A percentile compares a stretch with the other conserved stretches of the same genome.
These are phyloP conservation scores for Aspergillus conjunctus DNA, from an alignment of 495 filamentous ascomycete species.

Conservation along the genomic window DNA sequence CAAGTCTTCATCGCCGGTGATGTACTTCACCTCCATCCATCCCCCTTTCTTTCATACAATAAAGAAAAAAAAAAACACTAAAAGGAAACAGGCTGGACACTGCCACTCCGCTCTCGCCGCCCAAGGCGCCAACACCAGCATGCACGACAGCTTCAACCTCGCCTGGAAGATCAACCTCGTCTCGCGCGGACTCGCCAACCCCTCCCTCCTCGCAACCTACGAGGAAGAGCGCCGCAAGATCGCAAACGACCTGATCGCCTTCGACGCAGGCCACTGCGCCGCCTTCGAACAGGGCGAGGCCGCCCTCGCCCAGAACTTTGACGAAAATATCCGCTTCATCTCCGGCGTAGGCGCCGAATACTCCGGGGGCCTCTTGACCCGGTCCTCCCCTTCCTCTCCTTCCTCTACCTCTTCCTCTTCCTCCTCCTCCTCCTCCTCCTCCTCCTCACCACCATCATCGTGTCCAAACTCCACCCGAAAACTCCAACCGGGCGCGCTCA, in stretches of 20 bases:
- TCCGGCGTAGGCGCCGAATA: constrained; percentile 69
- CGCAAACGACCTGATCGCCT: constrained; percentile 71
- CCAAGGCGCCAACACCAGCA: constrained; percentile 84
- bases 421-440: background rate
- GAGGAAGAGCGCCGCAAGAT: constrained; percentile 71
- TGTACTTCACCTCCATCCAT: constrained; percentile 48
- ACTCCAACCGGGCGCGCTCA: constrained; percentile 58
- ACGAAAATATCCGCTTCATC: constrained; percentile 67
- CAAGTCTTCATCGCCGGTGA: constrained; percentile 82
- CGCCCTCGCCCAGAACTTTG: constrained; percentile 62
- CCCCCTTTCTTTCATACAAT: background rate
- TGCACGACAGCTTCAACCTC: constrained; percentile 79
- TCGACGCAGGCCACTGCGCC: constrained; percentile 62
- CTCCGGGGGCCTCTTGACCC: constrained; percentile 57
- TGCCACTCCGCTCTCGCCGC: constrained; percentile 87
- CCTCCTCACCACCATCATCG: background rate
- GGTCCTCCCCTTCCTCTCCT: background rate
- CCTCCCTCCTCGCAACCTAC: constrained; percentile 69
- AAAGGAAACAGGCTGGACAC: constrained; percentile 51
- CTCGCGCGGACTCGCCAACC: constrained; percentile 58
- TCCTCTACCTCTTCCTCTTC: background rate
- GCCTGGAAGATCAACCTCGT: constrained; percentile 83
- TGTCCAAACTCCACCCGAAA: constrained; percentile 11
- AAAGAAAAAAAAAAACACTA: background rate
- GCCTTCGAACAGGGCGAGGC: constrained; percentile 61